These are phyloP conservation scores for Ogataea thermomethanolica DNA, from an alignment of 805 yeast species.

Conservation along the genomic window DNA sequence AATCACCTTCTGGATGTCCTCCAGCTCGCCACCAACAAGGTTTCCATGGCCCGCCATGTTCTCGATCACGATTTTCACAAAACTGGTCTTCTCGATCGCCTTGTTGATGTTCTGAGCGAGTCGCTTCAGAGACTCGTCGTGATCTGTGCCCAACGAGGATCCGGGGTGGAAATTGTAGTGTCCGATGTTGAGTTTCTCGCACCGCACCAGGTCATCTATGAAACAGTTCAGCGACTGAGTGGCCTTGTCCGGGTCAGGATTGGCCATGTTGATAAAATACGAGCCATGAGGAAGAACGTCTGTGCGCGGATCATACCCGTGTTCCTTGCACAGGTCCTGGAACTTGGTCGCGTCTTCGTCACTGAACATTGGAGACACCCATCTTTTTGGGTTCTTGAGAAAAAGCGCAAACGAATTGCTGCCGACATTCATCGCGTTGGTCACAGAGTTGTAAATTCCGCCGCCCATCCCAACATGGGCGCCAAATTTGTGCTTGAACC, in stretches of 20 bases:
- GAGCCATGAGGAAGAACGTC: conserved; percentile 94
- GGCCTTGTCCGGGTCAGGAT: conserved; percentile 80
- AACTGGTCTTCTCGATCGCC: conserved; percentile 68
- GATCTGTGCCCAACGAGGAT: conserved; percentile 70
- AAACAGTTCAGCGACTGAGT: conserved; percentile 72
- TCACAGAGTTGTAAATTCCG: conserved; percentile 45
- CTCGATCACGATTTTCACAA: conserved; percentile 86
- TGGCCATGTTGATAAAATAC: conserved; percentile 87
- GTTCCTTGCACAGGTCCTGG: conserved; percentile 54
- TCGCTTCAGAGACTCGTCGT: conserved; percentile 56
- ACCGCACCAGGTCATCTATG: conserved; percentile 80
- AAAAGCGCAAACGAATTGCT: conserved; percentile 89
- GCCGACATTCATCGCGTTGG: conserved; percentile 46
- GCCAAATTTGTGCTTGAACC: conserved; percentile 61
- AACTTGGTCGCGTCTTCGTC: conserved; percentile 67
- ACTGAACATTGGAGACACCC: conserved; percentile 80
- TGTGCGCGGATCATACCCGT: conserved; percentile 66
- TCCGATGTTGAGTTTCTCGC: conserved; percentile 83
- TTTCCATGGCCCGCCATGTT: conserved; percentile 98
- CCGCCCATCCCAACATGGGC: conserved; percentile 87
- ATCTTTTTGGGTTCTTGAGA: conserved; percentile 82
- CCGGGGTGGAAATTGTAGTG: conserved; percentile 93
- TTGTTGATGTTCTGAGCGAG: conserved; percentile 77
- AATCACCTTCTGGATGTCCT: conserved; percentile 74
- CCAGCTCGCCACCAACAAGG: conserved; percentile 75